phyloP scores from a whole-genome alignment of 2,329 filamentous ascomycete genomes.

The Claviceps sp. region DNA sequence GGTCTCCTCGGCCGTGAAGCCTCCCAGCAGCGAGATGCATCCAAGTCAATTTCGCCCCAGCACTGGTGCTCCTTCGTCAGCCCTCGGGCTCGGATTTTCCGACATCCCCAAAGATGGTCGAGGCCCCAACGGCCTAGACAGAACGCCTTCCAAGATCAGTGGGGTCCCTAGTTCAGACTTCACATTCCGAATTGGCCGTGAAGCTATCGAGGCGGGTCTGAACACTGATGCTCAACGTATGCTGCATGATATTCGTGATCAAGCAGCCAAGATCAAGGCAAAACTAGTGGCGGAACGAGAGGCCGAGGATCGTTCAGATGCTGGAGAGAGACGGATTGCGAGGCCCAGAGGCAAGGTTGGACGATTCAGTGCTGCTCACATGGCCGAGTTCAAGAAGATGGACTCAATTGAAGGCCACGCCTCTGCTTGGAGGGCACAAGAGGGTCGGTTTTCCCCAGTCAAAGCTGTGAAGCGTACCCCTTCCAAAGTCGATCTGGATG shows the following conservation, averaged over 20 bases:
- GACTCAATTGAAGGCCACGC: slow-evolving; percentile 84
- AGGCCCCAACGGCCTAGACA: slow-evolving; percentile 18
- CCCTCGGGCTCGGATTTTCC: slow-evolving; percentile 68
- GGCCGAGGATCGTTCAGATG: slow-evolving; percentile 30
- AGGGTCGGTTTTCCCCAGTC: slow-evolving; percentile 38
- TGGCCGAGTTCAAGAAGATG: slow-evolving; percentile 92
- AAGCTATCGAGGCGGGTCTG: slow-evolving; percentile 35
- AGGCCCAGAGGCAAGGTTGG: slow-evolving; percentile 63
- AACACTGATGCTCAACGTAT: slow-evolving; percentile 47
- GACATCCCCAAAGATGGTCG: slow-evolving; percentile 47
- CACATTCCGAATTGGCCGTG: slow-evolving; percentile 53
- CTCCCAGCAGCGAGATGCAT: slow-evolving; percentile 75
- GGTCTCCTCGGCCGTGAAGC: slow-evolving; percentile 52
- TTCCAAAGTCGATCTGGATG: slow-evolving; percentile 31
- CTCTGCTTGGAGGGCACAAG: slow-evolving; percentile 57
- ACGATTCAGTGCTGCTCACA: slow-evolving; percentile 75
- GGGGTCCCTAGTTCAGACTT: slow-evolving; percentile 44
- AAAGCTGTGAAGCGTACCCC: slow-evolving; percentile 26
- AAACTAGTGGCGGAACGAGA: slow-evolving; percentile 51
- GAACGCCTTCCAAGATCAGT: slow-evolving; percentile 49
- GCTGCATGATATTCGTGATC: slow-evolving; percentile 55
- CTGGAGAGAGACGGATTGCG: slow-evolving; percentile 55
- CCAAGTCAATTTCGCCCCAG: slow-evolving; percentile 70
- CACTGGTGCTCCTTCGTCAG: slow-evolving; percentile 64
- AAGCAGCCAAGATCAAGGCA: slow-evolving; percentile 58